Evolutionary conservation across 1,139 yeast species (phyloP), one percentile per base, ranked within the genome.

Genomic region (Blastobotrys niveus): DNA sequence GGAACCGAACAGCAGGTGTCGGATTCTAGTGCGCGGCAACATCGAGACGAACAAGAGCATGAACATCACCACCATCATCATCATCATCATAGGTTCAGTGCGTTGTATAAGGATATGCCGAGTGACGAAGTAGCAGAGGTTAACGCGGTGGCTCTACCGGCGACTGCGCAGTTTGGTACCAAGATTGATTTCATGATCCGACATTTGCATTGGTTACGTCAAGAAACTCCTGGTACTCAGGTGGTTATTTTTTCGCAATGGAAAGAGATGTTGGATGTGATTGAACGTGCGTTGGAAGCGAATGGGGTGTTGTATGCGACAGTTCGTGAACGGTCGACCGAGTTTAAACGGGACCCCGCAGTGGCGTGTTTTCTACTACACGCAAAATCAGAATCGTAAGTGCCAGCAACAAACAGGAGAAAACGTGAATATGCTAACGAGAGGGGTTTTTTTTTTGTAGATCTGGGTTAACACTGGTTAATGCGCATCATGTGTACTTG

Each of bases 181-280:
- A 89, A 89, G 60, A 79, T 89, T 38, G 95, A 89, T 62, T 76
- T 82, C 70, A 83, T 89, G 45, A 75, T 88, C 12, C 77, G 80
- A 53, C 89, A 86, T 50, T 76, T 81, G 1, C 40, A 47, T 40
- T 82, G 81, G 68, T 64, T 89, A 42, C 74, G 77, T 41, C 60
- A 70, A 5, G 66, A 71, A 26, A 82, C 82, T 39, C 79, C 83
- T 0, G 62, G 68, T 1, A 87, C 80, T 2, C 96, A 89, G 61
- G 82, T 89, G 37, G 82, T 89, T 7, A 67, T 89, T 0, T 89
- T 85, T 59, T 86, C 96, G 27, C 96, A 88, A 61, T 88, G 95
- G 89, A 75, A 79, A 31, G 88, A 80, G 39, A 76, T 88, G 64
- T 64, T 91, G 43, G 74, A 72, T 37, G 72, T 86, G 15, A 62